Evolutionary conservation across 202 grass and related monocot genomes (phyloP).

Genomic region (Bolboschoenoplectus hybrid): DNA sequence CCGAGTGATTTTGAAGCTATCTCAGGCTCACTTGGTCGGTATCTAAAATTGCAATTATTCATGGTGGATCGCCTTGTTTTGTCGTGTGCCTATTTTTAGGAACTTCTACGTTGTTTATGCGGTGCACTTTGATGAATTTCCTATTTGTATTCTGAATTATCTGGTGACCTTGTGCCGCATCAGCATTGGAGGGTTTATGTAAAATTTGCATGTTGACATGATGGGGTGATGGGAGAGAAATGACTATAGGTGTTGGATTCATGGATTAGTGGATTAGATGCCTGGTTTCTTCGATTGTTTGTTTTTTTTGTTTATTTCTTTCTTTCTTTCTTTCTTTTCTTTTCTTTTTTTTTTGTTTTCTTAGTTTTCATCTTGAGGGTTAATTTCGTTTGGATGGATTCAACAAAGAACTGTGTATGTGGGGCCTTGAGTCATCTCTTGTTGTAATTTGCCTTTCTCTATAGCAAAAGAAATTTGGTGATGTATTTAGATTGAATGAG

Average conservation of each 20-base stretch:
- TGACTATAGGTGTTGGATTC: constrained; percentile 36
- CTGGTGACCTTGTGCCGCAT: not conserved
- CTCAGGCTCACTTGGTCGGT: not conserved
- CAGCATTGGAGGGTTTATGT: not conserved
- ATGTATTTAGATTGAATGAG: constrained; percentile 36
- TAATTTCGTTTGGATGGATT: constrained; percentile 38
- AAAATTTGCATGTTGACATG: constrained; percentile 19
- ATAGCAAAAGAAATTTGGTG: constrained; percentile 44
- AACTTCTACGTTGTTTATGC: constrained; percentile 7
- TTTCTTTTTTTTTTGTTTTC: not conserved
- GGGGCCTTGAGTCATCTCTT: constrained; percentile 26
- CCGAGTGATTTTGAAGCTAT: constrained; percentile 21
- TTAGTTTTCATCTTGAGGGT: constrained; percentile 30
- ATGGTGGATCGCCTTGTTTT: constrained; percentile 2
- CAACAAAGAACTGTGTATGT: constrained; percentile 31
- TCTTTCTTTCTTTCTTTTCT: too few relatives aligned
- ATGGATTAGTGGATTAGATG: constrained; percentile 42
- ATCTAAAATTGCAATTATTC: constrained; percentile 28
- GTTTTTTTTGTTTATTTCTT: constrained; percentile 26
- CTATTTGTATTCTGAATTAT: constrained; percentile 23
- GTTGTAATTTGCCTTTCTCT: constrained; percentile 40
- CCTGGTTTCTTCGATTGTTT: constrained; percentile 37
- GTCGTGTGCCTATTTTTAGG: not conserved
- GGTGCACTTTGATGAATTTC: not conserved
- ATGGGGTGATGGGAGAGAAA: constrained; percentile 21